Evolutionary conservation across 2,329 filamentous ascomycete species (phyloP).

Genomic region (Elsinoe batatas): DNA sequence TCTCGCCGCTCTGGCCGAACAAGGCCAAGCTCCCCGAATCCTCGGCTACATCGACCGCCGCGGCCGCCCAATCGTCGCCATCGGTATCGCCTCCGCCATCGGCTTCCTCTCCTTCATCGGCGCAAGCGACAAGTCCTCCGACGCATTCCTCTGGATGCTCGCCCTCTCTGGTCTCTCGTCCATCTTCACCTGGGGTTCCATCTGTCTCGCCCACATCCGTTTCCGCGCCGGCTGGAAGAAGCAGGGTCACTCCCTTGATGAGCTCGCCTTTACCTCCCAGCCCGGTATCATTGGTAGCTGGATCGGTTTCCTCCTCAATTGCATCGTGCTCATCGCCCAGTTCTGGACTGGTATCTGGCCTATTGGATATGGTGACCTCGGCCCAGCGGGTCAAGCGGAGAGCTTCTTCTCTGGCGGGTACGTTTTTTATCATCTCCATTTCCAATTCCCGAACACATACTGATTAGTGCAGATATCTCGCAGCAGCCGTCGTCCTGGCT

Average conservation of each 20-base stretch:
- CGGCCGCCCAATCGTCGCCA: slow-evolving; percentile 68
- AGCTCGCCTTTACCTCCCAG: slow-evolving; percentile 53
- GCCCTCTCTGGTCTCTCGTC: slow-evolving; percentile 63
- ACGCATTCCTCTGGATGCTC: slow-evolving; percentile 71
- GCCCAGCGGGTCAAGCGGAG: slow-evolving; percentile 16
- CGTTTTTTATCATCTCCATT: neutral
- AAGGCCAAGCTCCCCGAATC: slow-evolving; percentile 62
- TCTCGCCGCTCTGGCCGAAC: slow-evolving; percentile 17
- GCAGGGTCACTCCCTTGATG: slow-evolving; percentile 56
- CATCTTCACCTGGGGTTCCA: slow-evolving; percentile 72
- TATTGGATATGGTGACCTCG: slow-evolving; percentile 19
- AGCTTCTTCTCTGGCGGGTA: slow-evolving; percentile 20
- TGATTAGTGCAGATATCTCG: slow-evolving; percentile 22
- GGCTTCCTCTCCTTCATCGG: slow-evolving; percentile 67
- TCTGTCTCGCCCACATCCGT: slow-evolving; percentile 84
- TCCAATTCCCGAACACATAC: slow-evolving; percentile 9
- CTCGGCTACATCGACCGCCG: slow-evolving; percentile 73
- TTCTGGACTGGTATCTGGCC: slow-evolving; percentile 20
- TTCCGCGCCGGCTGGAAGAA: slow-evolving; percentile 70
- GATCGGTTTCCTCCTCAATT: slow-evolving; percentile 49
- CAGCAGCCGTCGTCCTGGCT: slow-evolving; percentile 25
- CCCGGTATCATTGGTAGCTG: slow-evolving; percentile 54
- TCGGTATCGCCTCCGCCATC: slow-evolving; percentile 54
- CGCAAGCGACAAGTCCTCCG: slow-evolving; percentile 43
- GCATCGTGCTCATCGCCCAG: slow-evolving; percentile 43